Base-by-base conservation (phyloP, 1,284 basidiomycete genomes). In the Heterobasidion occidentale region DNA sequence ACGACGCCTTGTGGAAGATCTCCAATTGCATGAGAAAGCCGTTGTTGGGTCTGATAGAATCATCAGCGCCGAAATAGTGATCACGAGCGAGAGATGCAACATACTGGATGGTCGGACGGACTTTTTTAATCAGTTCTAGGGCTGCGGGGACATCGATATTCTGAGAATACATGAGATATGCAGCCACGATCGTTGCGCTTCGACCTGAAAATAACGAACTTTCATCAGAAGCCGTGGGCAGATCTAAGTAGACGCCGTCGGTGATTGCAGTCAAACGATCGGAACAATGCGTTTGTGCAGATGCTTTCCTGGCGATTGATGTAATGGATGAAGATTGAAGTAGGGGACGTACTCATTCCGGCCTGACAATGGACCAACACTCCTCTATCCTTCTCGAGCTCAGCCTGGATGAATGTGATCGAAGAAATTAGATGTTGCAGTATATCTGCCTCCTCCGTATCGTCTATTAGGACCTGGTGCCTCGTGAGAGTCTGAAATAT, bases 301-400 rank as follows among this genome's bases (percentile, higher is more conserved):
- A 27, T 27, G 27, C 27, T 27, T 27, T 6, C 27, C 27, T 27
- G 27, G 5, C 27, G 5, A n/a, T n/a, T n/a, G 27, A 27, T 27
- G 4, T 4, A 27, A 27, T 27, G 4, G 4, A 27, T 27, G 38
- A 42, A n/a, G 53, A 33, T 46, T n/a, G 49, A 19, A 46, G 17
- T 14, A 5, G 34, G 48, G 36, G 36, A 81, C 87, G 67, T 69
- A 91, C 90, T 92, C 71, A 92, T 79, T 27, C 92, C 92, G 27
- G 90, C 92, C 56, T 90, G 84, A 67, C 92, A 94, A 68, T 95
- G 92, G 0, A 94, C 88, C 15, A 94, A 74, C 0, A 95, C 87
- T 1, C 87, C 86, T 34, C 84, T 77, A 0, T 80, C 82, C 63
- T 86, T 88, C 64, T 85, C 78, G 2, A 93, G 71, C 60, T 92